Conservation (phyloP, 768 basidiomycete species). For the Leccinum disarticulatum region DNA sequence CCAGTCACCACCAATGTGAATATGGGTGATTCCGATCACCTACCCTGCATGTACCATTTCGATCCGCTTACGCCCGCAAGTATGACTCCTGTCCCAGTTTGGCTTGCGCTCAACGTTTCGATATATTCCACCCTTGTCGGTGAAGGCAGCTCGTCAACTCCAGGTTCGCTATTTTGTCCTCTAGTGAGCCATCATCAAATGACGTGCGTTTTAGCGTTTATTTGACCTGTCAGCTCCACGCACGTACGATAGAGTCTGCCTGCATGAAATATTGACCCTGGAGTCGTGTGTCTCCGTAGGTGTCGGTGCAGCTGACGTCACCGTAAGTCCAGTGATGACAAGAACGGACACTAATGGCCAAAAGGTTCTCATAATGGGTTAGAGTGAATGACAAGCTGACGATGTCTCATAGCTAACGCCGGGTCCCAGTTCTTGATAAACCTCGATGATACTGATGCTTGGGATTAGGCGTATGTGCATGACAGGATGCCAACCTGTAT, state of each 20-base stretch:
- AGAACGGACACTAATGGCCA: constrained; percentile 4
- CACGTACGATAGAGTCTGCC: constrained; percentile 11
- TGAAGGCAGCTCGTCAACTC: not conserved
- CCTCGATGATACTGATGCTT: constrained; percentile 5
- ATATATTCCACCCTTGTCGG: not conserved
- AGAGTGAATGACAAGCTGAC: not conserved
- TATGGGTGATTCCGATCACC: constrained; percentile 1
- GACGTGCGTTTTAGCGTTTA: not conserved
- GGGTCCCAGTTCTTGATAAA: constrained; percentile 2
- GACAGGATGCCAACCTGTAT: not conserved
- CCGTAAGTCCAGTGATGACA: constrained; percentile 1
- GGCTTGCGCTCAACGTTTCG: not conserved
- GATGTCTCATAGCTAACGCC: not conserved
- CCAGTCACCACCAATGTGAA: constrained; percentile 8
- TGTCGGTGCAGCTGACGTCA: constrained; percentile 15
- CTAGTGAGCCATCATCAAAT: not conserved
- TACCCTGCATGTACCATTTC: constrained; percentile 16
- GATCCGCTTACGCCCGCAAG: not conserved
- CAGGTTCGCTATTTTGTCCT: constrained; percentile 8
- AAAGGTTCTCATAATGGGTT: constrained; percentile 5
- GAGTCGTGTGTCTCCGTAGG: constrained; percentile 14
- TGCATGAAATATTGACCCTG: constrained; percentile 10
- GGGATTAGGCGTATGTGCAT: constrained; percentile 16
- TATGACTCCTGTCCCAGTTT: not conserved
- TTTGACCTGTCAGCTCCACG: not conserved